Percentiles rank a stretch among this genome's conserved stretches.
phyloP scores from a whole-genome alignment of 768 basidiomycete species.

The Tephrocybe rancida region DNA sequence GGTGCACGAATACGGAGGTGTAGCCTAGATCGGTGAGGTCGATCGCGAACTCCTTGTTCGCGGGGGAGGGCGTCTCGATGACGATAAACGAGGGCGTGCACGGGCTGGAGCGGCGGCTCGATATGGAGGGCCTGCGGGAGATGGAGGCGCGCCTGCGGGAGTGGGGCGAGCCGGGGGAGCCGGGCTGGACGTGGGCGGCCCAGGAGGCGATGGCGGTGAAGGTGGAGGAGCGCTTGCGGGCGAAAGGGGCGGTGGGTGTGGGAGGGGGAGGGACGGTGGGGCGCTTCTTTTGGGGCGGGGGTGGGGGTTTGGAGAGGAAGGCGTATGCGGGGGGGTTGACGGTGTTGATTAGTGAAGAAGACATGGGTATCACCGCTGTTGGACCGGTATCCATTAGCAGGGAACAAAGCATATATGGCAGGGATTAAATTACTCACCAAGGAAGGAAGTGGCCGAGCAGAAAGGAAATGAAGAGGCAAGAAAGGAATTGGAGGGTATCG shows the following conservation, averaged over 20 bases:
- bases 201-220: conserved; percentile 57
- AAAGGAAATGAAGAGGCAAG: no score
- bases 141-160: conserved; percentile 37
- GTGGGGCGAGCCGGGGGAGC: conserved; percentile 54
- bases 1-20: conserved; percentile 63
- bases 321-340: conserved; percentile 30
- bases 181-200: conserved; percentile 69
- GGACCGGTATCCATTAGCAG: conserved; percentile 6
- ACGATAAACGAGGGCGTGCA: conserved; percentile 47
- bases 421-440: no score
- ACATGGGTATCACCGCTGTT: conserved; percentile 5
- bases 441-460: no score
- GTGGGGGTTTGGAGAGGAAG: conserved; percentile 46
- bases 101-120: conserved; percentile 28
- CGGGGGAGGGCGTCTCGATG: conserved; percentile 48
- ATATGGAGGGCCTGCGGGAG: conserved; percentile 25
- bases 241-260: conserved; percentile 14
- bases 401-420: conserved; percentile 14
- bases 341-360: no score
- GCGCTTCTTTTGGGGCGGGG: conserved; percentile 38
- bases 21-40: conserved; percentile 68
- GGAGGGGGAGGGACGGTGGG: conserved; percentile 32
- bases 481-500: background rate
- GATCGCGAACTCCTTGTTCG: conserved; percentile 45
- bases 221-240: conserved; percentile 39